Base-by-base conservation (phyloP, 768 basidiomycete species). In the Omphalotus guepiniiformis region DNA sequence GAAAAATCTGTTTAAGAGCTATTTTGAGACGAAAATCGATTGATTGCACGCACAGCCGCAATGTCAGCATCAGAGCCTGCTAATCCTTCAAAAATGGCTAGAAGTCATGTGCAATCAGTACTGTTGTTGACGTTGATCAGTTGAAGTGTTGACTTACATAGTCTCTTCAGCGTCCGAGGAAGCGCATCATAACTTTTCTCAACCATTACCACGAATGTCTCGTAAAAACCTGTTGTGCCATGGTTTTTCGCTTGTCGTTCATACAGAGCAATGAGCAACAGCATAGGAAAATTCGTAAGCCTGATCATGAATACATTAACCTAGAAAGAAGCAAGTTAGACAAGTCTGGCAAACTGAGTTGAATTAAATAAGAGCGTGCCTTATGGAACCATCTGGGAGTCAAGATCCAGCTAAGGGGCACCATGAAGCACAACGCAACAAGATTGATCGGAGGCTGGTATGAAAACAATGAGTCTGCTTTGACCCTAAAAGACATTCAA, bases 301-400 rank as follows among this genome's bases (percentile, higher is more conserved):
- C 89, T 79, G 56, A 93, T 93, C 75, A 91, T 76, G 58, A 91
- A 87, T 1, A 93, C 90, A 54, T 93, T 93, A 57, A 92, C 78
- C 88, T 90, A 50, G 3, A 41, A 28, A 43, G 15, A 23, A 9
- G 23, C 23, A 6, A 38, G 46, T 64, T 21, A 64, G 50, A 29
- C n/a, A n/a, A 35, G 21, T 18, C 11, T 19, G 12, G 22, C 52
- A 51, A n/a, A 58, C 42, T 28, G 57, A 53, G 46, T 57, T 36
- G 40, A 36, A 39, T 36, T 50, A 30, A 12, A 48, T 29, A 23
- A 16, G 15, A n/a, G 53, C 60, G 44, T 58, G 88, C 88, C 72
- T 97, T 97, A 63, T 98, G 95, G 62, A 98, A 97, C 93, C 93
- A 97, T 45, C 95, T 75, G n/a, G 93, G 92, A 6, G 76, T 77